A percentile compares a stretch with the other conserved stretches of the same genome.
Evolutionary conservation across 2,329 filamentous ascomycete genomes (phyloP).

Genomic region (Pyricularia grisea): DNA sequence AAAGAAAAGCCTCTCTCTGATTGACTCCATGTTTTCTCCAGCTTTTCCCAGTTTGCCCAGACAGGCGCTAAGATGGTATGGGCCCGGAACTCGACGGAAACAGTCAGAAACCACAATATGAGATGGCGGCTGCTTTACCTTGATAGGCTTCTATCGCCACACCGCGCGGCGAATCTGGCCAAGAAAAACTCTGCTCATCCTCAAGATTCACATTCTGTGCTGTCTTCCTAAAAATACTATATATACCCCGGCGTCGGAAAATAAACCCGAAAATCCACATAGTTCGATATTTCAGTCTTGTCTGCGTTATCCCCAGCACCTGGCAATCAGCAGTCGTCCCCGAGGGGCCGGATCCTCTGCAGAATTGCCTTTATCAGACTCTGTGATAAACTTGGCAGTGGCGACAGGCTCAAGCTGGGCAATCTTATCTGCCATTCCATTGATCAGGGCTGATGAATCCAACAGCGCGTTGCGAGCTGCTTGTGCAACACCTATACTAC

Average conservation of each 20-base stretch:
- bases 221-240: no score
- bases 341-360: no score
- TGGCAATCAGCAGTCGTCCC: not conserved
- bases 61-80: not conserved
- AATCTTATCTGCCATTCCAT: no score
- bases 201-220: no score
- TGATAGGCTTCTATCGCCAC: not conserved
- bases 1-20: not conserved
- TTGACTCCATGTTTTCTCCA: not conserved
- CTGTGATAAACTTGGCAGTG: no score
- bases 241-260: constrained; percentile 11
- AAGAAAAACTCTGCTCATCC: no score
- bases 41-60: no score
- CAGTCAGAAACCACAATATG: not conserved
- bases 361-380: no score
- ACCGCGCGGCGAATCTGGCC: no score
- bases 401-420: no score
- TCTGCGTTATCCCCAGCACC: constrained; percentile 25
- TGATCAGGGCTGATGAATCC: no score
- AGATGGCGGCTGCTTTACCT: not conserved
- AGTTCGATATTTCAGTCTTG: constrained; percentile 29
- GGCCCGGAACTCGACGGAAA: not conserved
- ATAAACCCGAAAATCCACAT: constrained; percentile 32
- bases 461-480: not conserved
- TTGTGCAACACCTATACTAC: no score